phyloP scores from a whole-genome alignment of 1,139 yeast species.

The Scheffersomyces cryptocercus region DNA sequence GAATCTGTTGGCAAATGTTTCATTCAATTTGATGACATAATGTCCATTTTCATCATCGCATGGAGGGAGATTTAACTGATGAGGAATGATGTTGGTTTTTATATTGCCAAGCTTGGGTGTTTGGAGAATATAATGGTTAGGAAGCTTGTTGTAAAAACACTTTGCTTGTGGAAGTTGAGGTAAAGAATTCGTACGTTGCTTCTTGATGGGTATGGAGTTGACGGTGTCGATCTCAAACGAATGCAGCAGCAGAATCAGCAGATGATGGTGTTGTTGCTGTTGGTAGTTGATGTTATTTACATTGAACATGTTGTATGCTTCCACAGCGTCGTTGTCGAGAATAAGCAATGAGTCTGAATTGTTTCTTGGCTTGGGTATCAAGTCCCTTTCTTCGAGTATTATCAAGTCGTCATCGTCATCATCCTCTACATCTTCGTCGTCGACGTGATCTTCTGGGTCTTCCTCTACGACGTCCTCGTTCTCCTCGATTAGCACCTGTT shows the following conservation, averaged over 20 bases:
- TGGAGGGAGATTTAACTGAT: slow-evolving; percentile 40
- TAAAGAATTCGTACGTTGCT: slow-evolving; percentile 66
- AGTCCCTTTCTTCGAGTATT: slow-evolving; percentile 19
- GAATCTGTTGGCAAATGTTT: slow-evolving; percentile 66
- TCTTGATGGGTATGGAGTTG: slow-evolving; percentile 26
- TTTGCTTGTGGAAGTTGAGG: slow-evolving; percentile 64
- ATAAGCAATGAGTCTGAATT: slow-evolving; percentile 42
- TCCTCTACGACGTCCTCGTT: slow-evolving; percentile 11
- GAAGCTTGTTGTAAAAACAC: slow-evolving; percentile 44
- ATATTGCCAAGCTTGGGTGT: slow-evolving; percentile 48
- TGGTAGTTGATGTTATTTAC: slow-evolving; percentile 14
- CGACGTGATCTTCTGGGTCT: slow-evolving; percentile 6
- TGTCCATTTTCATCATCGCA: slow-evolving; percentile 85
- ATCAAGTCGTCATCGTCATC: slow-evolving; percentile 20
- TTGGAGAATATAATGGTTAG: slow-evolving; percentile 38
- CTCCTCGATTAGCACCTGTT: slow-evolving; percentile 1
- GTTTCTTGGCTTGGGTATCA: slow-evolving; percentile 18
- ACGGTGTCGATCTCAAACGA: slow-evolving; percentile 13
- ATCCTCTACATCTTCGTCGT: slow-evolving; percentile 11
- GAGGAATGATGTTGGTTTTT: slow-evolving; percentile 42
- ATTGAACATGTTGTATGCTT: slow-evolving; percentile 48
- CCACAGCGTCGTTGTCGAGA: slow-evolving; percentile 41
- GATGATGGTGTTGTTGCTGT: slow-evolving; percentile 14
- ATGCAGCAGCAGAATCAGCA: slow-evolving; percentile 9
- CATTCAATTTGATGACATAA: slow-evolving; percentile 64